These are phyloP conservation scores for Magnusiomyces tetraspermus DNA, from an alignment of 1,139 yeast species.

Conservation along the genomic window DNA sequence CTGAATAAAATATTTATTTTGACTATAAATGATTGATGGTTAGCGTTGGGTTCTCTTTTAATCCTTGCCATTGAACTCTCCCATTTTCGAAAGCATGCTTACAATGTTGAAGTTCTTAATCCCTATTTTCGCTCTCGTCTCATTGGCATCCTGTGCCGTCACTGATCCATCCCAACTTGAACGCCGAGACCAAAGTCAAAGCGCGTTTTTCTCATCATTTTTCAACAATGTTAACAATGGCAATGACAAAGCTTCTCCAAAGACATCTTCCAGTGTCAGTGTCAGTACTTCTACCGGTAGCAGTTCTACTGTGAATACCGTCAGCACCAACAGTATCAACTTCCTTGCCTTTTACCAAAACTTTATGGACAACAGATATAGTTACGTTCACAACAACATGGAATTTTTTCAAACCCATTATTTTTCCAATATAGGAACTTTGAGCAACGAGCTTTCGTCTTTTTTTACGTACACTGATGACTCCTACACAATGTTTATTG, in stretches of 20 bases:
- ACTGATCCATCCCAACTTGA: background rate
- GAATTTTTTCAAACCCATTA: conserved; percentile 12
- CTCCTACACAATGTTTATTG: conserved; percentile 4
- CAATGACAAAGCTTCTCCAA: background rate
- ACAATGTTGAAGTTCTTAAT: background rate
- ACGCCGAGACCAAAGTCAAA: background rate
- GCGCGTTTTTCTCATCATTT: background rate
- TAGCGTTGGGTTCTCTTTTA: background rate
- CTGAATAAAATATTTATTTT: background rate
- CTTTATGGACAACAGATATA: conserved; percentile 11
- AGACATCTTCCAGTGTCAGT: conserved; percentile 3
- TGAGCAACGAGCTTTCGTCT: conserved; percentile 5
- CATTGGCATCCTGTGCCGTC: background rate
- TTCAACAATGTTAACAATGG: background rate
- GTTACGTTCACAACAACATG: conserved; percentile 8
- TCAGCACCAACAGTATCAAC: too few relatives aligned
- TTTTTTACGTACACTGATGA: conserved; percentile 13
- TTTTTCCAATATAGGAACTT: conserved; percentile 1
- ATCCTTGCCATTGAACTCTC: background rate
- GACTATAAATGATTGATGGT: background rate
- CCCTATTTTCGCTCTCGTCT: background rate
- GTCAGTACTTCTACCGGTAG: too few relatives aligned
- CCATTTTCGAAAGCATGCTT: too few relatives aligned
- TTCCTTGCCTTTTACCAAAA: conserved; percentile 12
- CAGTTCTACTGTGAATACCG: too few relatives aligned